phyloP scores from a whole-genome alignment of 1,139 yeast species.

The Wickerhamomyces sp. region DNA sequence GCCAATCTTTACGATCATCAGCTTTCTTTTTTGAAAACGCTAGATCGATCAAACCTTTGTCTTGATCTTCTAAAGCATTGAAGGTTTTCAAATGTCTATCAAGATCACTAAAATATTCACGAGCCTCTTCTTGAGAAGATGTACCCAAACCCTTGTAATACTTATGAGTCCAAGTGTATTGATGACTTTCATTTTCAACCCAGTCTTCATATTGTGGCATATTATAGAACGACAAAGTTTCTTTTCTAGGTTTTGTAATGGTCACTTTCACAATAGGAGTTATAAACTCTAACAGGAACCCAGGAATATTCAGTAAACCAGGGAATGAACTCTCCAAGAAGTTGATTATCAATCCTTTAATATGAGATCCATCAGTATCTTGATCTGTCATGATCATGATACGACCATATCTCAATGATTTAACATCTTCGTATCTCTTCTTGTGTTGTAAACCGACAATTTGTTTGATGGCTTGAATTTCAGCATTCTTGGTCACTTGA shows the following conservation, averaged over 20 bases:
- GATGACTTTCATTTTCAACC: constrained; percentile 80
- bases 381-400: constrained; percentile 99
- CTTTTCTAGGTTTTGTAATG: constrained; percentile 59
- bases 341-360: constrained; percentile 92
- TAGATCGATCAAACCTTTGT: constrained; percentile 76
- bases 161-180: constrained; percentile 85
- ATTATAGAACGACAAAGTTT: constrained; percentile 73
- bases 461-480: constrained; percentile 91
- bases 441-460: constrained; percentile 95
- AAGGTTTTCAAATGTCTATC: constrained; percentile 85
- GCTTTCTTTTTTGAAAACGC: constrained; percentile 96
- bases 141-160: constrained; percentile 99
- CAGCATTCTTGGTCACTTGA: constrained; percentile 87
- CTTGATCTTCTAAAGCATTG: constrained; percentile 78
- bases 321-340: constrained; percentile 94
- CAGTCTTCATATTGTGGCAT: constrained; percentile 96
- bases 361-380: constrained; percentile 99
- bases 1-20: constrained; percentile 97
- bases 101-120: constrained; percentile 83
- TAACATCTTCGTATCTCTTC: constrained; percentile 71
- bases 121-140: constrained; percentile 71
- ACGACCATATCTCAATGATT: constrained; percentile 87
- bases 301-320: constrained; percentile 86
- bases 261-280: constrained; percentile 96
- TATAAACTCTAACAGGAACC: constrained; percentile 87